Conservation (phyloP, 306 rosid species). For the Lablab purpureus region DNA sequence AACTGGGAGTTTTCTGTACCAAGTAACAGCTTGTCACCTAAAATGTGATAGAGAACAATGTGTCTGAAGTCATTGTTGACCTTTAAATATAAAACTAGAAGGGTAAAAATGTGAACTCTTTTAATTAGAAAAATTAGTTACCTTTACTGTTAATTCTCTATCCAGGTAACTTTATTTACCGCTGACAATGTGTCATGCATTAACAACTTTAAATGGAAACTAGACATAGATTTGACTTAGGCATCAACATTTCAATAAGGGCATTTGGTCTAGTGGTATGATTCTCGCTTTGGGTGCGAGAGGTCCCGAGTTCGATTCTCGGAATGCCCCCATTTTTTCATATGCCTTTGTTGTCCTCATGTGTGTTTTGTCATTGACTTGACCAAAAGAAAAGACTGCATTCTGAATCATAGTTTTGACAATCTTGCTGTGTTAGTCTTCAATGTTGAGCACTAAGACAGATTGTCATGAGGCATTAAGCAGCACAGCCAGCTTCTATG, state of each 20-base stretch:
- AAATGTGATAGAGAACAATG: not conserved
- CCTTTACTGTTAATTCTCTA: constrained; percentile 4
- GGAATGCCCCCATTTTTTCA: constrained; percentile 46
- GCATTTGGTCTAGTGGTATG: constrained; percentile 71
- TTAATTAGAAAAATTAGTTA: not conserved
- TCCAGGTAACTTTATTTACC: not conserved
- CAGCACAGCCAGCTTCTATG: not conserved
- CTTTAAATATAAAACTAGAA: not conserved
- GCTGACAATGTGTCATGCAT: not conserved
- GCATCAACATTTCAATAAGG: not conserved
- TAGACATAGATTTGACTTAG: not conserved
- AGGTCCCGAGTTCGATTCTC: constrained; percentile 64
- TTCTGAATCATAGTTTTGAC: not conserved
- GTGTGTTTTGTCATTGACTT: no score
- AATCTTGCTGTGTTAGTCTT: not conserved
- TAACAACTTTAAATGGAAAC: not conserved
- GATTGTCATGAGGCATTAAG: not conserved
- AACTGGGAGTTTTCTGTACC: not conserved
- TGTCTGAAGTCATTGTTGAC: not conserved
- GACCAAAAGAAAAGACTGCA: no score
- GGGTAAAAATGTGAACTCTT: not conserved
- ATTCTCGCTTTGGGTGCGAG: constrained; percentile 67
- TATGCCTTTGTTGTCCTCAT: no score
- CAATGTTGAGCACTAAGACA: not conserved
- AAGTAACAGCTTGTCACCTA: not conserved